Percentiles rank a stretch among this genome's conserved stretches.
Evolutionary conservation across 2,329 filamentous ascomycete genomes (phyloP).

Genomic region (Epichloe glyceriae): DNA sequence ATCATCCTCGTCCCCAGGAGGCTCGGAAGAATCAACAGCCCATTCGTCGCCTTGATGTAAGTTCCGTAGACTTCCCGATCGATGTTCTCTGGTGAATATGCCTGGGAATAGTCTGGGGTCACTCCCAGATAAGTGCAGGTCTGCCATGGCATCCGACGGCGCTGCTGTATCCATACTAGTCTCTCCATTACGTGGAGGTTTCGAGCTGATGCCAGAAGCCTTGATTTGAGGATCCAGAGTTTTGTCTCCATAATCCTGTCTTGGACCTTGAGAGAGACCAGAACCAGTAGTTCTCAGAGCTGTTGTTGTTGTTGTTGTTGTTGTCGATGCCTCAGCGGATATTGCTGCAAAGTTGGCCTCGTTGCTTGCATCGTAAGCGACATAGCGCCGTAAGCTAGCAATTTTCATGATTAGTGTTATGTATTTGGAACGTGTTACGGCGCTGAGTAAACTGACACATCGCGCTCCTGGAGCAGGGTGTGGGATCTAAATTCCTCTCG

Average conservation of each 20-base stretch:
- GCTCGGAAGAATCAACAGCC: constrained; percentile 9
- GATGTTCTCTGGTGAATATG: constrained; percentile 41
- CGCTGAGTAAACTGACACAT: constrained; percentile 49
- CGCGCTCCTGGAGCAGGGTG: constrained; percentile 69
- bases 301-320: not conserved
- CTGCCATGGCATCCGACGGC: constrained; percentile 25
- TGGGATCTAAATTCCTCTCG: constrained; percentile 81
- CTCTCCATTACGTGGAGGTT: not conserved
- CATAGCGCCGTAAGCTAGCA: constrained; percentile 30
- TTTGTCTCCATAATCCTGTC: not conserved
- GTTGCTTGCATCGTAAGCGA: constrained; percentile 18
- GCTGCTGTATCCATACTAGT: constrained; percentile 22
- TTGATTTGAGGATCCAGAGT: not conserved
- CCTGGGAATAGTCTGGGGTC: constrained; percentile 64
- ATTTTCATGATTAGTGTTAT: not conserved
- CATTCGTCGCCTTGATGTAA: constrained; percentile 14
- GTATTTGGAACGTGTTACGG: constrained; percentile 1
- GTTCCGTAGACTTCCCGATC: constrained; percentile 28
- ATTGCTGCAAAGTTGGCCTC: constrained; percentile 8
- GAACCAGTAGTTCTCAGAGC: not conserved
- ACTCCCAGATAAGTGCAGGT: constrained; percentile 38
- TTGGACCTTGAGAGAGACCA: not conserved
- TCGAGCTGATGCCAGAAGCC: not conserved
- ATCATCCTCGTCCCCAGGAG: constrained; percentile 8
- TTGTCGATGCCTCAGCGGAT: not conserved